Evolutionary conservation across 140 eudicot genomes (phyloP).

Genomic region (Flaveria floridana): DNA sequence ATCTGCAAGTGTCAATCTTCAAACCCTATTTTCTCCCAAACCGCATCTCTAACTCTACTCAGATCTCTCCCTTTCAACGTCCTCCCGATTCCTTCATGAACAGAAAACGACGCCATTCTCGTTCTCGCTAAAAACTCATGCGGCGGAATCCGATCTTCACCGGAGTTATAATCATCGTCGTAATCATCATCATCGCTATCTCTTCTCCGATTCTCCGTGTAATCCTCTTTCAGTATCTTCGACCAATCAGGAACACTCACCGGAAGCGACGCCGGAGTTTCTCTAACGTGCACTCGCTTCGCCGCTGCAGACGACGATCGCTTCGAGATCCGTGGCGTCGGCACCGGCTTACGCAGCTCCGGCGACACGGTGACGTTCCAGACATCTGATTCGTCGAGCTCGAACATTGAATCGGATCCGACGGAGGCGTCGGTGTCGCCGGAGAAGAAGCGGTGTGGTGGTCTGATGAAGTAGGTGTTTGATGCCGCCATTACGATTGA

Average conservation of each 20-base stretch:
- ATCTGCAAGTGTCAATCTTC: constrained; percentile 41
- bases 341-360: constrained; percentile 37
- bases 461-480: constrained; percentile 48
- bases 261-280: constrained; percentile 59
- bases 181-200: constrained; percentile 47
- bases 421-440: constrained; percentile 28
- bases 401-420: constrained; percentile 44
- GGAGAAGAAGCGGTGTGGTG: constrained; percentile 49
- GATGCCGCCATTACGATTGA: constrained; percentile 50
- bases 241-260: constrained; percentile 93
- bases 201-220: constrained; percentile 46
- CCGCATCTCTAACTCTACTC: constrained; percentile 76
- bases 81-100: constrained; percentile 91
- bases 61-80: constrained; percentile 86
- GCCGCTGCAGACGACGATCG: constrained; percentile 25
- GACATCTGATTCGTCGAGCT: constrained; percentile 79
- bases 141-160: constrained; percentile 72
- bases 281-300: constrained; percentile 31
- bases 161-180: constrained; percentile 36
- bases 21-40: constrained; percentile 78
- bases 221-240: constrained; percentile 69
- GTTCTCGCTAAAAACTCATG: constrained; percentile 80
- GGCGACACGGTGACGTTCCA: constrained; percentile 62
- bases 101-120: constrained; percentile 74
- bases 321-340: constrained; percentile 37